Base-by-base conservation (phyloP, 1,139 yeast species). In the Sporopachydermia cereana region DNA sequence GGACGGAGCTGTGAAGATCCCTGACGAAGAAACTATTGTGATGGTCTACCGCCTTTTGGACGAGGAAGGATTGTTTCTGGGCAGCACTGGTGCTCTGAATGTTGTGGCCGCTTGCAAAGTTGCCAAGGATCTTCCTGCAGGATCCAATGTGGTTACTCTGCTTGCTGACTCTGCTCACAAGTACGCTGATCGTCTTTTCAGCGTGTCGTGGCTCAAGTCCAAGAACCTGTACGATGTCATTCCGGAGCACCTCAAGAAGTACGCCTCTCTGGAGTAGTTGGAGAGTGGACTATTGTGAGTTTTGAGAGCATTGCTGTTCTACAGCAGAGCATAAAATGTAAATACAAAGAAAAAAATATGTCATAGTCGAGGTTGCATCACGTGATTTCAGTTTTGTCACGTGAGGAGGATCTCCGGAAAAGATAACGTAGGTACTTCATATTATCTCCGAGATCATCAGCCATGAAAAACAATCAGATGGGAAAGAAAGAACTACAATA, bases 131-230 rank as follows among this genome's bases (percentile, higher is more conserved):
- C 71, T 86, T 45, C 96, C 96, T 2, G 85, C 82, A 51, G 84
- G 81, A 16, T 68, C 84, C 41, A 88, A 84, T 49, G 82, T 88
- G 21, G 96, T 84, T 36, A 89, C 96, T 0, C 71, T 88, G 17
- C 67, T 89, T 53, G 84, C 93, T 46, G 96, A 88, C 59, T 78
- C 89, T 24, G 95, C 94, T 29, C 95, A 86, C 60, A 83, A 89
- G 57, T 88, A 88, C 57, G 78, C 86, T 24, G 88, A 83, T 53
- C 69, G 94, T 46, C 68, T 86, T 45, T 89, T 88, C 63, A 78
- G 89, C 51, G 73, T 75, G 58, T 67, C 68, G 47, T 88, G 96
- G 95, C 71, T 88, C 46, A 69, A 82, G 56, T 64, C 74, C 31
- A 88, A 86, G 68, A 74, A 73, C 24, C 69, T 88, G 48, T 77